Base-by-base conservation (phyloP, 805 yeast genomes). In the Candida lessepsii region DNA sequence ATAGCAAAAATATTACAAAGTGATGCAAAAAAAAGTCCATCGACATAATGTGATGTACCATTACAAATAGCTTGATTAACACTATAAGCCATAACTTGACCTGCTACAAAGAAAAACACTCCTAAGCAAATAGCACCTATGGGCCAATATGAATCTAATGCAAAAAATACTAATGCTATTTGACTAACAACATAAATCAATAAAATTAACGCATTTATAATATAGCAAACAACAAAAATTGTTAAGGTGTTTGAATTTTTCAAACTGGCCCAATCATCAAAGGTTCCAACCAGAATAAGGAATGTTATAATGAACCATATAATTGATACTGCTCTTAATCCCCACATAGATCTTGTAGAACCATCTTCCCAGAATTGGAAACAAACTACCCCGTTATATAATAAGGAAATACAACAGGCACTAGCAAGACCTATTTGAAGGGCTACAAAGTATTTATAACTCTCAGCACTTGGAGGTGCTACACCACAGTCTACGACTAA, bases 291-390 rank as follows among this genome's bases (percentile, higher is more conserved):
- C 1, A 88, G 67, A 4, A 88, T 71, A 19, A 87, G 58, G 54
- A 85, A 90, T 43, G 83, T 78, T 19, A 81, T 60, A 1, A 72
- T 66, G 52, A 87, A 89, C 54, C 86, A 80, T 1, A 65, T 49
- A 1, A 70, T 36, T n/a, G 87, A 70, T 1, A 77, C 49, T 2
- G 71, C 36, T 44, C 87, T 70, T 29, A 85, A 60, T 3, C 70
- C 55, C 58, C 78, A 63, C 70, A 86, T 73, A 1, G 96, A 80
- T 42, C 57, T 67, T 13, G 60, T 55, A 1, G 96, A 83, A 14
- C 97, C 97, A 60, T 91, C 99, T 60, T 90, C 97, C 95, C 96
- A 93, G 25, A 90, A 63, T 60, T 89, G 93, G 60, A 88, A 88
- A 14, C 91, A 90, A 14, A 89, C 62, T 4, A 93, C 56, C 3